Base-by-base conservation (phyloP, 768 basidiomycete species). In the Wakefieldia striispora region DNA sequence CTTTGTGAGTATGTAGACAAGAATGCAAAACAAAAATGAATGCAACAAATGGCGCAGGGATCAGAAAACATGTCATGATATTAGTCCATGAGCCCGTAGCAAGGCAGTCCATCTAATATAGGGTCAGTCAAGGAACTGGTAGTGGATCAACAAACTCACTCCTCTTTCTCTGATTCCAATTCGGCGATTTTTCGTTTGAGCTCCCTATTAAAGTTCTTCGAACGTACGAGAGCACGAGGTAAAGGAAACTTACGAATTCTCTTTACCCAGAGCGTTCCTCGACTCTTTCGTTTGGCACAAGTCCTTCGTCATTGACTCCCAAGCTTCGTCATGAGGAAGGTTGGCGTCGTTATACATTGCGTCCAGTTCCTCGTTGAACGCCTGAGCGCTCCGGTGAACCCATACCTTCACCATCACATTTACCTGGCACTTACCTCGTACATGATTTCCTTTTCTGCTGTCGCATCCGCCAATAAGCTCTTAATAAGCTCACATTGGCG, bases 341-440 rank as follows among this genome's bases (percentile, higher is more conserved):
- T 86, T 80, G 23, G 80, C 81, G 50, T 94, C 91, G 43, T 87
- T 86, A 68, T 84, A 95, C 89, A 95, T 91, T 16, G 80, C 83
- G 56, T 94, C 92, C 27, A 97, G 76, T 65, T 95, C 93, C 63
- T 93, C 91, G 65, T 97, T 95, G 72, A 97, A 95, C 3, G 91
- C 88, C 92, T 95, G 53, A 2, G 35, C 36, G 43, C 38, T 43
- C 27, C n/a, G 47, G 47, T 42, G 26, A 58, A 33, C 24, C 11
- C 40, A 33, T 35, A 26, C 33, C 1, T 31, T 39, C 16, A 36
- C 37, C 1, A 14, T 56, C 47, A 19, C 21, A 24, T 23, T 23
- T n/a, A 29, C 27, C 21, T n/a, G 17, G 7, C 20, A 63, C 78
- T 59, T 36, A 93, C 92, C 76, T 93, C 88, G 56, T 94, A 95